Evolutionary conservation across 78 protist species (phyloP).

Genomic region (Protostelium mycophagum): DNA sequence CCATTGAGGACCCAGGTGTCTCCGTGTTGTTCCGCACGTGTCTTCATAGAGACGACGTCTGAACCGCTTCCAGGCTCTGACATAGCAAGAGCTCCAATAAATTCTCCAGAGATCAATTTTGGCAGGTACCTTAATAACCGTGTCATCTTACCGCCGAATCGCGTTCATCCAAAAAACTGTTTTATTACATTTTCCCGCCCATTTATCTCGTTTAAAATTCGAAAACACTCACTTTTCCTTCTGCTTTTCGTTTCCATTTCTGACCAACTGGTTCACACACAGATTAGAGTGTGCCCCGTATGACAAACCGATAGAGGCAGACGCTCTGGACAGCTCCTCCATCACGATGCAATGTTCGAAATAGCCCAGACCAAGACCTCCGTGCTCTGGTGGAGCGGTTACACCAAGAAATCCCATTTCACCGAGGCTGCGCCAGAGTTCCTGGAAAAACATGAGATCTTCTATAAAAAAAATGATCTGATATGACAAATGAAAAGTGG

Average conservation of each 20-base stretch:
- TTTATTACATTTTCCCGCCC: not conserved
- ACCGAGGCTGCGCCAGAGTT: constrained; percentile 80
- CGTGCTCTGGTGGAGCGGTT: constrained; percentile 79
- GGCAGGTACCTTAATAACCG: constrained; percentile 29
- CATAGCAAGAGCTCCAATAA: constrained; percentile 93
- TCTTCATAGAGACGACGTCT: constrained; percentile 88
- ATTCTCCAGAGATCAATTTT: constrained; percentile 85
- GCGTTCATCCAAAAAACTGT: not conserved
- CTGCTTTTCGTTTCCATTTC: constrained; percentile 87
- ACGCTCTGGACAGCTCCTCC: constrained; percentile 81
- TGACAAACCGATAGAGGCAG: constrained; percentile 78
- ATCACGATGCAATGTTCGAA: constrained; percentile 74
- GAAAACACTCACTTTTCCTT: constrained; percentile 35
- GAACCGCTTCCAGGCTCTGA: constrained; percentile 91
- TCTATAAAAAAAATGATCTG: not conserved
- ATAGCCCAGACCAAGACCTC: constrained; percentile 75
- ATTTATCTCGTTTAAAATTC: constrained; percentile 68
- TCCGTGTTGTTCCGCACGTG: constrained; percentile 65
- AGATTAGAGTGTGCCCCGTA: constrained; percentile 93
- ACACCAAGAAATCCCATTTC: constrained; percentile 88
- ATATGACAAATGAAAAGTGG: not conserved
- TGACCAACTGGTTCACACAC: constrained; percentile 84
- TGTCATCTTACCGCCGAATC: too few species aligned
- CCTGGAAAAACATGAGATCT: not conserved
- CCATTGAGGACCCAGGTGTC: constrained; percentile 8